These are phyloP conservation scores for Didymella lethalis DNA, from an alignment of 2,329 filamentous ascomycete species.

Conservation along the genomic window DNA sequence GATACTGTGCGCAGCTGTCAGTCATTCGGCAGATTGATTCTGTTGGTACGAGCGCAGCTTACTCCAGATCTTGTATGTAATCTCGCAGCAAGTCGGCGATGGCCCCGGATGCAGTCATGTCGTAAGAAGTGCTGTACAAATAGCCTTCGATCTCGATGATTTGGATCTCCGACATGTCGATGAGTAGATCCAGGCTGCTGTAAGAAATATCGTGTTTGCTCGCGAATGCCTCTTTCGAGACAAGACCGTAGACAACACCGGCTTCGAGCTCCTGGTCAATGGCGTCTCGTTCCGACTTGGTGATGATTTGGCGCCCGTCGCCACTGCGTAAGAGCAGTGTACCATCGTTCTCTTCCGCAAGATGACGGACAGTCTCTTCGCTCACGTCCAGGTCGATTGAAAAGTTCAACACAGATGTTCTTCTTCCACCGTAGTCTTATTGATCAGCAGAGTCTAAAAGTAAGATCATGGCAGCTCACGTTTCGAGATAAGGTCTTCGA, in stretches of 20 bases:
- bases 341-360: slow-evolving; percentile 29
- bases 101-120: slow-evolving; percentile 12
- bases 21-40: neutral
- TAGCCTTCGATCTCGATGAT: slow-evolving; percentile 28
- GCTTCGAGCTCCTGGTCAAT: slow-evolving; percentile 25
- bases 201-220: slow-evolving; percentile 33
- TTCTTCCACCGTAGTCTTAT: slow-evolving; percentile 10
- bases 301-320: slow-evolving; percentile 34
- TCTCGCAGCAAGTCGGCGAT: slow-evolving; percentile 22
- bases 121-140: slow-evolving; percentile 31
- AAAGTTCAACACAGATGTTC: neutral
- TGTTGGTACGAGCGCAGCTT: slow-evolving; percentile 4
- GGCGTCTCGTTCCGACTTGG: slow-evolving; percentile 32
- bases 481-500: slow-evolving; percentile 31
- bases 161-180: slow-evolving; percentile 23
- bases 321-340: slow-evolving; percentile 36
- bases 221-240: slow-evolving; percentile 31
- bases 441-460: slow-evolving; percentile 5
- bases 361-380: slow-evolving; percentile 27
- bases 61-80: slow-evolving; percentile 26
- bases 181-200: slow-evolving; percentile 33
- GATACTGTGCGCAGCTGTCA: slow-evolving; percentile 19
- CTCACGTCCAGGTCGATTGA: slow-evolving; percentile 33
- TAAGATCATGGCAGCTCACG: slow-evolving; percentile 9
- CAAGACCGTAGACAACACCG: slow-evolving; percentile 17